Evolutionary conservation across 805 yeast genomes (phyloP), one percentile per base, ranked within the genome.

Genomic region (Alloascoidea hylecoeti): DNA sequence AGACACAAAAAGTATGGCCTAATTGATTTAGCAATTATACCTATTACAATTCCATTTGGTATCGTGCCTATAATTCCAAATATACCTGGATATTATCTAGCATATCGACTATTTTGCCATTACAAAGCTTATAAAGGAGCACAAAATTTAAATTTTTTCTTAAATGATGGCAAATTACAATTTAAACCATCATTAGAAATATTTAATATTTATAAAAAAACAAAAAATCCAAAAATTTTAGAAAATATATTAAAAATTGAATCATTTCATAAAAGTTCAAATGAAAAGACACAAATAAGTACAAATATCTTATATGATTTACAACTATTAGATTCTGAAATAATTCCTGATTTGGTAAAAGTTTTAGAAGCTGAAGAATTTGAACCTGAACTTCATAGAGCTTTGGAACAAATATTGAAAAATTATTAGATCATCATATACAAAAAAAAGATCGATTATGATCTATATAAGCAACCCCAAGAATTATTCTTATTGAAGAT

Each of bases 61-160:
- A 47, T 85, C 34, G 51, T 89, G 0, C 97, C 97, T 0, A 64
- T 88, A n/a, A 54, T 86, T 2, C 97, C 97, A 15, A 88, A 88
- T 49, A 71, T 88, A 15, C 97, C 97, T 0, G 95, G 95, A 0
- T 80, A 89, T 50, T 89, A 85, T 49, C 57, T 88, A 34, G 65
- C 80, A 2, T 88, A 80, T 52, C 65, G 97, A 43, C 66, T 80
- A 15, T 88, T 85, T 59, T 84, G 95, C 52, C 84, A 89, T 53
- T 66, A 77, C 51, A 80, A 79, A 48, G 95, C 95, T 0, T 61
- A 68, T 43, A 53, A 71, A 33, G 96, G 96, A 0, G 80, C 83
- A 3, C 61, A 66, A 44, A 92, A 84, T 51, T 57, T 88, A 42
- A 57, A 65, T 23, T 68, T 67, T 38, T 60, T 88, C 39, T 50